Evolutionary conservation across 2,329 filamentous ascomycete species (phyloP).

Genomic region (Verticillium nubilum): DNA sequence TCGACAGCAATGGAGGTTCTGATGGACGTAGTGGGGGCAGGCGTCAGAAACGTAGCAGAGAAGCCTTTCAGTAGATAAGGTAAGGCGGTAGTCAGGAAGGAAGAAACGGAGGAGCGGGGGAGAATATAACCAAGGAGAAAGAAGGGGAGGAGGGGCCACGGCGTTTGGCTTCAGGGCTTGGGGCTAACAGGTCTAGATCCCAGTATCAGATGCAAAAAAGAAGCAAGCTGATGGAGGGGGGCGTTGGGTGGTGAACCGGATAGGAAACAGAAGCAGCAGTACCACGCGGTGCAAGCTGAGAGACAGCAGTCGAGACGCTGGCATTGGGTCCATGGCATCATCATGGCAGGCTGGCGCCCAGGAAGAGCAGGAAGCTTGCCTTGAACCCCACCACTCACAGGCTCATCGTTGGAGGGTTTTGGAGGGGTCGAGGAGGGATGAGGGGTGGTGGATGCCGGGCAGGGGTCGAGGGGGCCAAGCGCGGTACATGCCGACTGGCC

Average conservation of each 20-base stretch:
- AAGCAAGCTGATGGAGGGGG: background rate
- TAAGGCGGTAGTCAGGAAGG: background rate
- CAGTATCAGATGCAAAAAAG: background rate
- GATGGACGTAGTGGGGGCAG: constrained; percentile 1
- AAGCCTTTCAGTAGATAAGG: background rate
- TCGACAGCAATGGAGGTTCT: background rate
- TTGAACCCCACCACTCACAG: background rate
- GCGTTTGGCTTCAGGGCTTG: background rate
- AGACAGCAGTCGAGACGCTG: background rate
- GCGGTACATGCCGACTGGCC: background rate
- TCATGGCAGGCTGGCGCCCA: background rate
- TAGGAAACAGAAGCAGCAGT: background rate
- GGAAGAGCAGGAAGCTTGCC: background rate
- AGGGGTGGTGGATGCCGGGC: constrained; percentile 1
- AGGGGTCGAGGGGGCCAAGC: background rate
- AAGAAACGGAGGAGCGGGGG: constrained; percentile 5
- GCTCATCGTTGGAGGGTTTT: background rate
- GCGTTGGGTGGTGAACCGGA: background rate
- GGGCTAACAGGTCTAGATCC: background rate
- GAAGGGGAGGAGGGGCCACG: constrained; percentile 11
- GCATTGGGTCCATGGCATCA: background rate
- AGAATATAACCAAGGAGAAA: constrained; percentile 10
- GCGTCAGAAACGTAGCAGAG: background rate
- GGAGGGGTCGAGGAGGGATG: constrained; percentile 1
- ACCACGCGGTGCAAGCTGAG: background rate